Evolutionary conservation across 495 filamentous ascomycete species (phyloP), one percentile per base, ranked within the genome.

Genomic region (Xylaria cubensis): DNA sequence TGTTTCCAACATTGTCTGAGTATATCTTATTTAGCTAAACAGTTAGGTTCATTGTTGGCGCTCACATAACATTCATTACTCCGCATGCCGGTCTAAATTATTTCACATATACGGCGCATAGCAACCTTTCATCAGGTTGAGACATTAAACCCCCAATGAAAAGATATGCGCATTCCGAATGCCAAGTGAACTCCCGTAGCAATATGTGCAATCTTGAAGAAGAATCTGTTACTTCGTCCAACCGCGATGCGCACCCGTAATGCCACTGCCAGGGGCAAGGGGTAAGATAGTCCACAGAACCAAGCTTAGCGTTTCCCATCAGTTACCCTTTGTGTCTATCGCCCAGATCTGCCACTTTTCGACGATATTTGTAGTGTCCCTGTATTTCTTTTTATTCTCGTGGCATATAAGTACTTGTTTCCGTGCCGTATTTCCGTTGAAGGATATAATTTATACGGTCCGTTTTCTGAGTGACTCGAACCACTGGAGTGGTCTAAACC

Each of bases 241-340:
- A 73, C 72, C 73, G 61, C 73, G 55, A 77, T 77, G 75, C 72
- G 75, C 74, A 58, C 64, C 73, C 72, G 46, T 72, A 79, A 79
- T 75, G 77, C 77, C 73, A 64, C 62, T 26, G 58, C 72, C 62
- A 72, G 73, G 72, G 73, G 72, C 66, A 73, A 61, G 55, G 46
- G 39, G n/a, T 21, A n/a, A 74, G 26, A 2, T 29, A 29, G 70
- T 39, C 29, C 74, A 74, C 70, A 55, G 64, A 62, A 46, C 34
- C 7, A 41, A 36, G 62, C 66, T 71, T 71, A 36, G 53, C 68
- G 62, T 69, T 56, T 51, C 24, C 74, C 36, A 53, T 8, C 72
- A 68, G 10, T 64, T 56, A 41, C n/a, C 62, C 69, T 58, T 41
- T 34, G 13, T 21, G 15, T 69, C 36, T 59, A 48, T 58, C 21